Evolutionary conservation across 2,329 filamentous ascomycete species (phyloP), one percentile per base, ranked within the genome.

Genomic region (Calonectria hawksworthii): DNA sequence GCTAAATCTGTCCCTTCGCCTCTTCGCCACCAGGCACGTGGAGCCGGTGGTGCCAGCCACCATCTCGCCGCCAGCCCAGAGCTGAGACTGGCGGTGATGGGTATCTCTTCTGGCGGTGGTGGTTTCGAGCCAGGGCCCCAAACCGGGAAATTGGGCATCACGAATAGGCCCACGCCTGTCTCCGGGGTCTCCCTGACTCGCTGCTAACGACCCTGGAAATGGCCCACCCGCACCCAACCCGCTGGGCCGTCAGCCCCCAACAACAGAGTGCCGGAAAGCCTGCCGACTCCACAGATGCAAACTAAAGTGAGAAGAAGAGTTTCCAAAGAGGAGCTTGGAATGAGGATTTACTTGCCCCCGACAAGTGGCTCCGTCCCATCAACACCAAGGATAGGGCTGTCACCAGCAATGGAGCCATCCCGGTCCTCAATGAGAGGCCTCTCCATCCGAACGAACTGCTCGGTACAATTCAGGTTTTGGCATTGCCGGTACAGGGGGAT

Each of bases 261-360:
- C 76, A 74, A 78, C 76, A 82, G 80, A 83, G 76, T 80, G 77
- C 83, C 82, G 81, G 81, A 81, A 80, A 75, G 74, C 76, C 76
- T 78, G 75, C 81, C 80, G 78, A 80, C 80, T 80, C 82, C 82
- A 82, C 80, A 78, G 70, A 74, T 70, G 71, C 71, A 73, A 69
- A 73, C 71, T 65, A 73, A 73, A 73, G 56, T 67, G 54, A 59
- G 54, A 34, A 56, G 54, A 74, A 75, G 74, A 74, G 65, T 67
- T 75, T 71, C 71, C 68, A 66, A 74, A 59, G 61, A 69, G 56
- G 54, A 41, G 51, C 26, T 56, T 68, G 66, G 50, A 41, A 70
- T 63, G 52, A 70, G 54, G 41, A 63, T 51, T 59, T 36, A 51
- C 59, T 56, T 63, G 68, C 54, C 41, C 41, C 68, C 54, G 21